Base-by-base conservation (phyloP, 768 basidiomycete genomes). In the Pulveroboletus sp. region DNA sequence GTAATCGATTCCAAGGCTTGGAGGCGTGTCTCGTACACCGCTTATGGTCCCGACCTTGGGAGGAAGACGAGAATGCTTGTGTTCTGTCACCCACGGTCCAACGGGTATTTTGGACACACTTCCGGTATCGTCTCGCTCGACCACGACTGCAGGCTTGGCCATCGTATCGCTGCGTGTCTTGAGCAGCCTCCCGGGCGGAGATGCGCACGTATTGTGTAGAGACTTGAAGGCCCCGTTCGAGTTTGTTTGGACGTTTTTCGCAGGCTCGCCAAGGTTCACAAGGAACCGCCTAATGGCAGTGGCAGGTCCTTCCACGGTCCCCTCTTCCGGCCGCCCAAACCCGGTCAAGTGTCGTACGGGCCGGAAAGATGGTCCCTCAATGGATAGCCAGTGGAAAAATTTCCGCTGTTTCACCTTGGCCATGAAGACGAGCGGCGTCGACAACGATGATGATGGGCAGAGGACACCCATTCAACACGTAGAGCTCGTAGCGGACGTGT, bases 401-500 rank as follows among this genome's bases (percentile, higher is more conserved):
- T 21, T 21, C 21, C 21, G 21, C 21, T 43, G 26, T 43, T 43
- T 1, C 37, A 39, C 35, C 24, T 43, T 28, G 39, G 53, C 49
- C 17, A 47, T 15, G 31, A 52, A 39, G 49, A 37, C 24, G 24
- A 18, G 24, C 31, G 10, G 3, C 30, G 2, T 24, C 32, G 9
- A 36, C 47, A 14, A 4, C 21, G 7, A 14, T n/a, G 28, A 54
- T 40, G 45, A 6, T 28, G 17, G 49, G 15, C 51, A 15, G 14
- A 40, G 2, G 26, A 15, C 18, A 5, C 2, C 30, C 15, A 9
- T 28, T 3, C 39, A 35, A 9, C n/a, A 41, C 10, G 30, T 60
- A 15, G 52, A 51, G 18, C 64, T 68, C 39, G 54, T 54, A 27
- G 61, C 59, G 12, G 65, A 66, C 27, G 28, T 66, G 39, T 66